Evolutionary conservation across 2,329 filamentous ascomycete species (phyloP), one percentile per base, ranked within the genome.

Genomic region (Curvularia sp.): DNA sequence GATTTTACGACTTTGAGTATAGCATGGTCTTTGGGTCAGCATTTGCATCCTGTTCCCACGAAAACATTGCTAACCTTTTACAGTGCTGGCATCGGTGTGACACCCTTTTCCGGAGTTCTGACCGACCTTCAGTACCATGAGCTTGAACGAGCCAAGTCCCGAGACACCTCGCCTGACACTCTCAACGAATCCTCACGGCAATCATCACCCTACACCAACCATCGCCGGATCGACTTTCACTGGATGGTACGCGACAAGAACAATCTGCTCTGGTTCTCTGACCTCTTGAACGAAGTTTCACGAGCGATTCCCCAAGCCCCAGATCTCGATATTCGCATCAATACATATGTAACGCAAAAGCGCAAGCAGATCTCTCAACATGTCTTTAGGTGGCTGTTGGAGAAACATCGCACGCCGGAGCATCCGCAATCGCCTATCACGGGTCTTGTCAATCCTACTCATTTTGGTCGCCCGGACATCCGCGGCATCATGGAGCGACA

Each of bases 161-260:
- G 43, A 22, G 60, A 71, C 42, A 48, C 60, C 18, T 52, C 65
- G 0, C 26, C 57, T 1, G 55, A 64, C 5, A 59, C 57, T 1
- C 59, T 52, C 7, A 44, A 49, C 50, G 57, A 60, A 30, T 49
- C 60, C 26, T 46, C 46, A 15, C 54, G 59, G 15, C 48, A 61
- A 1, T 35, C 52, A 20, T 65, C 67, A 4, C 69, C 66, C 1
- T 79, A 78, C 31, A 67, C 74, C 1, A 64, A 75, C 22, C 81
- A 83, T 61, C 80, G 84, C 33, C 79, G 84, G 4, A 81, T 86
- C 1, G 85, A 87, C 64, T 86, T 87, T 57, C 84, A 87, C 71
- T 87, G 85, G 85, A 85, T 84, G 62, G 84, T 86, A 0, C 82
- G 84, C 22, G 84, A 86, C 47, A 79, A 80, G 55, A 85, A 86